Conservation (phyloP, 805 yeast species). For the Cyberlindnera mississippiensis region DNA sequence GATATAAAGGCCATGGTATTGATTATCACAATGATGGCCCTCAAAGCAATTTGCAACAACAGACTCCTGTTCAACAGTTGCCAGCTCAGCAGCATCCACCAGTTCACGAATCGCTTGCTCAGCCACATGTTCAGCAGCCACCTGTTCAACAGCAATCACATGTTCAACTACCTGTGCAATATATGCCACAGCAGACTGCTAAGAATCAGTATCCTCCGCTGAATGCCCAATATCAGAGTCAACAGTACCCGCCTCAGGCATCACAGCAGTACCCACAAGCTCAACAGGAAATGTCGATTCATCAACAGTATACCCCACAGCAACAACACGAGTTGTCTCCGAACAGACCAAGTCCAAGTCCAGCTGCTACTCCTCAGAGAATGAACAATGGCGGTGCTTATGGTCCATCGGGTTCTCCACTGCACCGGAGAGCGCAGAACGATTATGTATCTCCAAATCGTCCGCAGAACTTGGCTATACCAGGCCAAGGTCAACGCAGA, state of each 20-base stretch:
- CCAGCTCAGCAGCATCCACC: too few relatives aligned
- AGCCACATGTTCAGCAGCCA: too few relatives aligned
- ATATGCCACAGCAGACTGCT: neutral
- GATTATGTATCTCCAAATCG: conserved; percentile 2
- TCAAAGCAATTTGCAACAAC: too few relatives aligned
- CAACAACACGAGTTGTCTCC: neutral
- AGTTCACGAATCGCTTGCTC: too few relatives aligned
- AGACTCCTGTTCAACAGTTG: too few relatives aligned
- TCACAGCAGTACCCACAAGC: conserved; percentile 1
- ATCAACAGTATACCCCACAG: neutral
- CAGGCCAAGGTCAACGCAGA: conserved; percentile 3
- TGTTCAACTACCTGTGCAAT: too few relatives aligned
- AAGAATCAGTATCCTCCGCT: neutral
- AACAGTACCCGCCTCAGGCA: neutral
- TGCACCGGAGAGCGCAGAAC: neutral
- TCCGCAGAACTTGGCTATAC: conserved; percentile 7
- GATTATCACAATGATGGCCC: too few relatives aligned
- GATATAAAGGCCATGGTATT: too few relatives aligned
- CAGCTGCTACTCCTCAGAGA: conserved; percentile 4
- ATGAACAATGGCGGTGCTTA: neutral
- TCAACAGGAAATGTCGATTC: neutral
- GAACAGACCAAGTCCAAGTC: neutral
- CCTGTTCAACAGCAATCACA: too few relatives aligned
- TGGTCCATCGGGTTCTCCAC: neutral
- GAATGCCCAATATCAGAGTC: neutral